Evolutionary conservation across 805 yeast genomes (phyloP).

Genomic region (Grigorovia yakushimaensis): DNA sequence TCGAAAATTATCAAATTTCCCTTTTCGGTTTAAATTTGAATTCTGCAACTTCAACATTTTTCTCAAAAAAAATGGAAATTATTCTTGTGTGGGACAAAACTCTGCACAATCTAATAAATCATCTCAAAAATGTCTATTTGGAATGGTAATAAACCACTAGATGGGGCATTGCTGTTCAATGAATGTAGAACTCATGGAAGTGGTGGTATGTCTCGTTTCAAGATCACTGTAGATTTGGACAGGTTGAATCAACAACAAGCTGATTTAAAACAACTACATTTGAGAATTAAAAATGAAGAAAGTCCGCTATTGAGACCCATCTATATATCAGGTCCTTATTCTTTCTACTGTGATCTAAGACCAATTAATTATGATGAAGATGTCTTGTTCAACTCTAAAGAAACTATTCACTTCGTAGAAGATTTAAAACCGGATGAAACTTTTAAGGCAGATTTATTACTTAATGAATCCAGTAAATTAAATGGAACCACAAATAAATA

Average conservation of each 20-base stretch:
- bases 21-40: background rate
- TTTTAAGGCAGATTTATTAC: slow-evolving; percentile 44
- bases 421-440: slow-evolving; percentile 65
- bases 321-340: slow-evolving; percentile 80
- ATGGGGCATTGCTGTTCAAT: slow-evolving; percentile 13
- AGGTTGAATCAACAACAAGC: slow-evolving; percentile 9
- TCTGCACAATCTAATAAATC: background rate
- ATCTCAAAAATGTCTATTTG: background rate
- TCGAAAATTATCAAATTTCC: background rate
- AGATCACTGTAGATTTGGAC: slow-evolving; percentile 14
- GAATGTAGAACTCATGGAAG: slow-evolving; percentile 18
- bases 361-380: slow-evolving; percentile 53
- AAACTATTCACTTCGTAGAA: slow-evolving; percentile 36
- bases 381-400: slow-evolving; percentile 30
- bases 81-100: too few relatives aligned
- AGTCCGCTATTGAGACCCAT: slow-evolving; percentile 69
- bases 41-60: background rate
- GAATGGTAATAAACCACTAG: background rate
- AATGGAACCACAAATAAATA: slow-evolving; percentile 29
- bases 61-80: background rate
- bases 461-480: slow-evolving; percentile 34
- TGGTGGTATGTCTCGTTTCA: slow-evolving; percentile 24
- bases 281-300: slow-evolving; percentile 63
- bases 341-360: slow-evolving; percentile 72
- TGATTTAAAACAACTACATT: slow-evolving; percentile 15